Evolutionary conservation across 2,329 filamentous ascomycete species (phyloP), one percentile per base, ranked within the genome.

Genomic region (Scedosporium boydii): DNA sequence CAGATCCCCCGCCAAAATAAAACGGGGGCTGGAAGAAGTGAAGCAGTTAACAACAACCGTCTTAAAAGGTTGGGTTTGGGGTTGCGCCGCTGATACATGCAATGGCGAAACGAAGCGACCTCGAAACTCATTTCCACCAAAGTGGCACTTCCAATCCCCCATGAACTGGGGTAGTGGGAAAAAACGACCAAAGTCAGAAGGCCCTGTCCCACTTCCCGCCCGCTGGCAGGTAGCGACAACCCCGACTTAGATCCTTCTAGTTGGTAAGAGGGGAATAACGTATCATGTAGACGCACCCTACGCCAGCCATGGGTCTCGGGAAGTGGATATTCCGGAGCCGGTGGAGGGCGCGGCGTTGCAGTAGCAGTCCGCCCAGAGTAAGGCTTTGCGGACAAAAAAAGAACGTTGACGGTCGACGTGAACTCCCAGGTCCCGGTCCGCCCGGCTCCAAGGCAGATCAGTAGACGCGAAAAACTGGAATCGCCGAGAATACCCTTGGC

Each of bases 351-450:
- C 51, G 5, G 23, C 51, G 51, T 23, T 55, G 23, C 21, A 23
- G 18, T 27, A 10, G 18, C 6, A 23, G 16, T n/a, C 21, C 44
- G 18, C 10, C 23, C 23, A 27, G 27, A 6, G 18, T 6, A 23
- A 55, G 23, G 12, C 18, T 27, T 55, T 16, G 18, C 18, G 51
- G 51, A 9, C 18, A 14, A 6, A 55, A 9, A 16, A 38, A 55
- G 27, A 55, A 55, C 51, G 51, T 55, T 55, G 51, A 27, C 76
- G 81, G 66, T n/a, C 4, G 44, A 21, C 3, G 5, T 48, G 44
- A 48, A 48, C 44, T 23, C 16, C 18, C 16, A 21, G 9, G 44
- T 55, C 51, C 51, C 21, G 51, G 23, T 27, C 51, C 44, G 44
- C 21, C 21, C 44, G 44, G 44, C 10, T 38, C 34, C 44, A 48